Base-by-base conservation (phyloP, 257 asterid genomes). In the Forsythia suspensa region DNA sequence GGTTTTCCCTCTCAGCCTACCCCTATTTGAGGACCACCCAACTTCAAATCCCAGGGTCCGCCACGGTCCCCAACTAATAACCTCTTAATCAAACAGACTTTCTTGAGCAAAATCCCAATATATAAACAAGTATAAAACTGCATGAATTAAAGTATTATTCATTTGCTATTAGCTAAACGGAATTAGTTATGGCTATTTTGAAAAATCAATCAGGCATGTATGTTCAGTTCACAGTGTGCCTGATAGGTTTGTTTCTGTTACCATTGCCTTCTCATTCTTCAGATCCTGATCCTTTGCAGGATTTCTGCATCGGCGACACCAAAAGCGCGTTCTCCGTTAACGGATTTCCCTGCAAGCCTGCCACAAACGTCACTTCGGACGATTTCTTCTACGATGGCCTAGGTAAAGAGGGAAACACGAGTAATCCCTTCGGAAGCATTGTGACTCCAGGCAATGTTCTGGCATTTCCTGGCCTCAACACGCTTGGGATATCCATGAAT, bases 361-460 rank as follows among this genome's bases (percentile, higher is more conserved):
- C 71, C 3, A 18, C 87, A 3, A 38, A 84, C 13, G 88, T 92
- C 6, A 81, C 86, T 39, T 84, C 92, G 2, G 51, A 81, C 3
- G 97, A 90, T 78, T 92, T 92, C 46, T 87, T 92, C 83, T 89
- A 82, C 42, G 80, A 84, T 8, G 97, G 94, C 13, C 83, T 92
- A 1, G 71, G 74, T 16, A 42, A 6, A 18, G 85, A 82, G 42
- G 90, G 89, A 3, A 61, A 76, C 79, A 83, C 91, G 0, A 70
- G 39, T 42, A 89, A 85, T 5, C 16, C 73, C 20, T 78, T 87
- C 0, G 83, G 89, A 21, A 70, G 80, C 18, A 70, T n/a, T 0
- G 76, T 83, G 63, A 55, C 55, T 0, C 71, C 5, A 0, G 96
- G 86, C 16, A 87, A 81, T 11, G 94, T 88, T 8, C 66, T 72